These are phyloP conservation scores for Kickxella alabastrina DNA, from an alignment of 192 early-diverging fungal species.

Conservation along the genomic window DNA sequence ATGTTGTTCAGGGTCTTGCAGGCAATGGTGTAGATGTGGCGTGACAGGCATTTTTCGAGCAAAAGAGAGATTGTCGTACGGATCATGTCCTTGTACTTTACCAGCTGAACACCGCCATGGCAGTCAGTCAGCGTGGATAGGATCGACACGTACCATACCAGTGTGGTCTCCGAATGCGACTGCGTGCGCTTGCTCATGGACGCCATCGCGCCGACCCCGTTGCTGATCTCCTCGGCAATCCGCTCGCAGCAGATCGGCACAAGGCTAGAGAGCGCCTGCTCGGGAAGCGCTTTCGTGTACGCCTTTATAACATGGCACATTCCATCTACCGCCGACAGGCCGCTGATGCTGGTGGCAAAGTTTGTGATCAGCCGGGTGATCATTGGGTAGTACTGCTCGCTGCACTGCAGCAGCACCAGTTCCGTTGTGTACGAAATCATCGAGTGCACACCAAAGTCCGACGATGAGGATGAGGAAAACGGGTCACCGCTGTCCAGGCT, in stretches of 20 bases:
- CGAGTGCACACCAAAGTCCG: slow-evolving; percentile 21
- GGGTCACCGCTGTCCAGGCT: slow-evolving; percentile 26
- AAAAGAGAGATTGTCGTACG: slow-evolving; percentile 20
- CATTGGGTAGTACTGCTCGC: slow-evolving; percentile 48
- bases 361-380: slow-evolving; percentile 39
- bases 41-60: slow-evolving; percentile 26
- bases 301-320: slow-evolving; percentile 33
- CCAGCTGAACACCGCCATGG: slow-evolving; percentile 18
- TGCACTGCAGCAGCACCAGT: slow-evolving; percentile 39
- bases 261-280: slow-evolving; percentile 26
- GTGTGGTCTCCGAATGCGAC: slow-evolving; percentile 45
- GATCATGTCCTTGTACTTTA: slow-evolving; percentile 25
- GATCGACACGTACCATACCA: slow-evolving; percentile 44
- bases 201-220: slow-evolving; percentile 34
- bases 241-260: slow-evolving; percentile 40
- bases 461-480: not conserved
- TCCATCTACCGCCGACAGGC: slow-evolving; percentile 36
- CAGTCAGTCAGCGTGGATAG: slow-evolving; percentile 20
- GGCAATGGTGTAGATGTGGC: slow-evolving; percentile 35
- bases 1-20: slow-evolving; percentile 15
- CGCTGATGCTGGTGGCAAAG: slow-evolving; percentile 42
- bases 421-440: slow-evolving; percentile 33
- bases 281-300: slow-evolving; percentile 38
- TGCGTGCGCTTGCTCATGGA: slow-evolving; percentile 36
- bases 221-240: slow-evolving; percentile 39